A percentile compares a stretch with the other conserved stretches of the same genome.
These are phyloP conservation scores for Madurella mycetomatis DNA, from an alignment of 2,329 filamentous ascomycete species.

Conservation along the genomic window DNA sequence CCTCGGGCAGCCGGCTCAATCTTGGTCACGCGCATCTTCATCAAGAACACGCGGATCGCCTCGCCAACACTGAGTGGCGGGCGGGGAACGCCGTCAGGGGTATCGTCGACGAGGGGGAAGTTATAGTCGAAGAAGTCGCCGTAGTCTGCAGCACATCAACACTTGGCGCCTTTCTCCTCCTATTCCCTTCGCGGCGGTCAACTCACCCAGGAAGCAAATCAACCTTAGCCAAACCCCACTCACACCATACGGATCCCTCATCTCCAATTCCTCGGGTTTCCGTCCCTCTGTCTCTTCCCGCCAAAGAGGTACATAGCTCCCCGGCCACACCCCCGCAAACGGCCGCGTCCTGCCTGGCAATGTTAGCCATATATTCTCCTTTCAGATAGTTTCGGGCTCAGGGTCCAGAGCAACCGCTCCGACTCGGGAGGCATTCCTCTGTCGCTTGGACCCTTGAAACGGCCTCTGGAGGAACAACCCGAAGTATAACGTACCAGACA, in stretches of 20 bases:
- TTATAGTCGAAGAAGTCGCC: conserved; percentile 70
- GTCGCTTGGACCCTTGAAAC: too few species aligned
- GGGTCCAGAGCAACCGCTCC: too few species aligned
- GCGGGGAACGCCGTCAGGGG: conserved; percentile 41
- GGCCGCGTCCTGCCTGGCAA: conserved; percentile 36
- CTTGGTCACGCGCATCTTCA: conserved; percentile 59
- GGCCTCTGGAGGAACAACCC: too few species aligned
- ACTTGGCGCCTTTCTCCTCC: background rate
- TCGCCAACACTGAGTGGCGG: conserved; percentile 57
- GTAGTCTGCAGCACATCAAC: conserved; percentile 49
- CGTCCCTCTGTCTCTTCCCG: conserved; percentile 9
- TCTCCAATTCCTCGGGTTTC: conserved; percentile 42
- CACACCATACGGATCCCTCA: conserved; percentile 65
- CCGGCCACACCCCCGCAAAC: conserved; percentile 52
- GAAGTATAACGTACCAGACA: conserved; percentile 37
- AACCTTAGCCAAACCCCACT: conserved; percentile 69
- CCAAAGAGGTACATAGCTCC: conserved; percentile 41
- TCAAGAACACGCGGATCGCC: conserved; percentile 65
- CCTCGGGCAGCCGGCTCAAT: conserved; percentile 56
- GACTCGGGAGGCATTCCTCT: too few species aligned
- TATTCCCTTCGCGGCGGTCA: too few species aligned
- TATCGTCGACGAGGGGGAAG: conserved; percentile 47
- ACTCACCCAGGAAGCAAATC: conserved; percentile 23
- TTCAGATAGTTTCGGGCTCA: too few species aligned
- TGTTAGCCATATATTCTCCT: too few species aligned